These are phyloP conservation scores for Tetrapisispora nanseiensis DNA, from an alignment of 805 yeast genomes.

Conservation along the genomic window DNA sequence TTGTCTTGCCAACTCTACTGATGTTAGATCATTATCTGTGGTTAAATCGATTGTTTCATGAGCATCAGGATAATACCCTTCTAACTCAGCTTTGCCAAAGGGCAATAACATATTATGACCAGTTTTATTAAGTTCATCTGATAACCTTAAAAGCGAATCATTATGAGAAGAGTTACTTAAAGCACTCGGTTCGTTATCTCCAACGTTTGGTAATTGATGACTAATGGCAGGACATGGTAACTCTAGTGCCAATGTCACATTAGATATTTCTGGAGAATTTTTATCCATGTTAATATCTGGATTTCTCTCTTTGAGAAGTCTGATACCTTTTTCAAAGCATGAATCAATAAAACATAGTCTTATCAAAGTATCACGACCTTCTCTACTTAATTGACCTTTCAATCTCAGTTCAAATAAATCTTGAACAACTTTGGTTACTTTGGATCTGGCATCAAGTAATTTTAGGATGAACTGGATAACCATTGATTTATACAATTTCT, in stretches of 20 bases:
- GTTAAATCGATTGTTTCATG: constrained; percentile 25
- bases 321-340: constrained; percentile 49
- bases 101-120: constrained; percentile 30
- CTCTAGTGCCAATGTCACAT: background rate
- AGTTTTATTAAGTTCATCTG: constrained; percentile 20
- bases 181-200: background rate
- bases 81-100: constrained; percentile 28
- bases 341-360: constrained; percentile 64
- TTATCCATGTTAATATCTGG: background rate
- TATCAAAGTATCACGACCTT: constrained; percentile 72
- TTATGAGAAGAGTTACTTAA: background rate
- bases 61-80: constrained; percentile 20
- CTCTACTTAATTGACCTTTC: constrained; percentile 45
- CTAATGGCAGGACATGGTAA: background rate
- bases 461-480: constrained; percentile 31
- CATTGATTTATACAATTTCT: constrained; percentile 20
- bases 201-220: no score
- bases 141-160: constrained; percentile 11
- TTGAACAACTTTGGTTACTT: constrained; percentile 40
- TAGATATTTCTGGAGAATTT: background rate
- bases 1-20: constrained; percentile 9
- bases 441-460: constrained; percentile 30
- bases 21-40: constrained; percentile 5
- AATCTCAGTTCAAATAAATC: constrained; percentile 52
- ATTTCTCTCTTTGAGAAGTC: constrained; percentile 26